Percentiles rank a stretch among this genome's conserved stretches.
phyloP scores from a whole-genome alignment of 306 rosid species.

The Canavalia gladiata region DNA sequence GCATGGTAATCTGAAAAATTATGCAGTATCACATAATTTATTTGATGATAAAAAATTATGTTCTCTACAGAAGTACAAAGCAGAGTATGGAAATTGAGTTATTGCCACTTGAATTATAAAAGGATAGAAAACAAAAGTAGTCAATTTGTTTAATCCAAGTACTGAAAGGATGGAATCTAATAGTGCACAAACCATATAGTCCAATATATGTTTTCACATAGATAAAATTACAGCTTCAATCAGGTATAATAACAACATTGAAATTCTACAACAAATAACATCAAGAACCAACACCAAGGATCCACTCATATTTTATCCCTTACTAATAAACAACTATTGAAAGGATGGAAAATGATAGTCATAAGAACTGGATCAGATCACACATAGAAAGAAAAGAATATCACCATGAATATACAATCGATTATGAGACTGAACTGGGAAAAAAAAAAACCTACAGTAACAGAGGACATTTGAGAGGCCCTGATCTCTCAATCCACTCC shows the following conservation, averaged over 20 bases:
- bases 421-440: neutral
- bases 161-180: conserved; percentile 4
- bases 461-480: neutral
- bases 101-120: neutral
- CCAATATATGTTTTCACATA: neutral
- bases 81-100: conserved; percentile 7
- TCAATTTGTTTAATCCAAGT: neutral
- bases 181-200: neutral
- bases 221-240: neutral
- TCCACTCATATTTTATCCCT: neutral
- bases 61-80: conserved; percentile 17
- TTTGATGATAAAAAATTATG: neutral
- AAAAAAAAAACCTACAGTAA: neutral
- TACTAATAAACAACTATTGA: neutral
- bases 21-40: neutral
- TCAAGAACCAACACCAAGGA: neutral
- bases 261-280: neutral
- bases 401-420: neutral
- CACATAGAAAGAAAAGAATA: neutral
- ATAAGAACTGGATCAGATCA: neutral
- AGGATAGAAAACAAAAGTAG: neutral
- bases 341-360: neutral
- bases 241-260: neutral
- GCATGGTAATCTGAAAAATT: neutral
- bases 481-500: neutral